phyloP scores from a whole-genome alignment of 2,329 filamentous ascomycete genomes.

The Aspergillus melleus region DNA sequence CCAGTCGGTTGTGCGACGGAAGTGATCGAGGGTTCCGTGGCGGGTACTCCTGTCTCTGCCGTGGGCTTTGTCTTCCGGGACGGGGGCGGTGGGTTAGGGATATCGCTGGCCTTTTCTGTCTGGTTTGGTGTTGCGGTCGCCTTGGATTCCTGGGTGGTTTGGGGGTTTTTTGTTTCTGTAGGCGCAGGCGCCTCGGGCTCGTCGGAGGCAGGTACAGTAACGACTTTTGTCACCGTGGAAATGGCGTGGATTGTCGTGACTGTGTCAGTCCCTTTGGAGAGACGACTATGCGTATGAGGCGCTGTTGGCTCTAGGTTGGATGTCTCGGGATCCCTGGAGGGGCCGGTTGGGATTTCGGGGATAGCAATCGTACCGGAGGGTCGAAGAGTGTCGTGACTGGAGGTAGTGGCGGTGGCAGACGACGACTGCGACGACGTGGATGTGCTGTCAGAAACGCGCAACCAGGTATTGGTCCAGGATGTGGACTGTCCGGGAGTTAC shows the following conservation, averaged over 20 bases:
- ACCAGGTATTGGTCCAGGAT: background rate
- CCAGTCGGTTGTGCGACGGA: background rate
- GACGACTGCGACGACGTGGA: background rate
- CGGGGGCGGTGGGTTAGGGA: background rate
- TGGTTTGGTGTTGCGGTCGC: background rate
- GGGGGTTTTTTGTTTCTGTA: background rate
- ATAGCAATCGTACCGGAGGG: background rate
- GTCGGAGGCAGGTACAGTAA: background rate
- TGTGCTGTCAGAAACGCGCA: background rate
- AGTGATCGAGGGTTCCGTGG: too few species aligned
- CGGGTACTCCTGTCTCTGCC: background rate
- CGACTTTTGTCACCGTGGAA: background rate
- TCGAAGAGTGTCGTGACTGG: background rate
- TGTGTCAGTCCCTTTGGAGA: background rate
- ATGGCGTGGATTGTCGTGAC: background rate
- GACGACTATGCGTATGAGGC: background rate
- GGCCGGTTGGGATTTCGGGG: background rate
- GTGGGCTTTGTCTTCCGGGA: background rate
- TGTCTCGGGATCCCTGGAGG: background rate
- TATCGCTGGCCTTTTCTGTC: background rate
- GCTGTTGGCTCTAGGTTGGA: background rate
- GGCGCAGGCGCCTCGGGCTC: too few species aligned
- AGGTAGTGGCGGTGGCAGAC: too few species aligned
- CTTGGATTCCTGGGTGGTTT: background rate
- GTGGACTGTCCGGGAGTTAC: background rate